Evolutionary conservation across 2,329 filamentous ascomycete species (phyloP).

Genomic region (Onygenales sp.): DNA sequence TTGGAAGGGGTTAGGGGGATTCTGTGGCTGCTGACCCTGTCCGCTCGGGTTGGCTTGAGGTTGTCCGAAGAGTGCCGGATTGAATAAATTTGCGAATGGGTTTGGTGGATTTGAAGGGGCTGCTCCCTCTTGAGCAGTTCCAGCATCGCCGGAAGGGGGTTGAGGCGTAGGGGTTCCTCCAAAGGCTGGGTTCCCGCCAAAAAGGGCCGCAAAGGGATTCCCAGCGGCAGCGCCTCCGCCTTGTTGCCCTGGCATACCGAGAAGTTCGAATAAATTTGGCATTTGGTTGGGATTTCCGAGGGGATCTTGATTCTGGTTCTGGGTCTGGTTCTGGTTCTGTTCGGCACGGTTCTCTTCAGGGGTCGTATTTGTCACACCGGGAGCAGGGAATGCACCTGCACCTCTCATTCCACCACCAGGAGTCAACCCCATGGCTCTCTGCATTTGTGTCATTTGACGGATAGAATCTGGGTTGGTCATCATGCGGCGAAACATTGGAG

Average conservation of each 20-base stretch:
- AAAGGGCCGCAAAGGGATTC: conserved; percentile 56
- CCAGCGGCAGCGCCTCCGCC: conserved; percentile 14
- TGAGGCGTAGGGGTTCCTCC: conserved; percentile 19
- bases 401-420: conserved; percentile 45
- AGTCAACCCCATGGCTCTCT: conserved; percentile 48
- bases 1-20: conserved; percentile 41
- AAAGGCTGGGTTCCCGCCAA: conserved; percentile 31
- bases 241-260: conserved; percentile 18
- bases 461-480: conserved; percentile 85
- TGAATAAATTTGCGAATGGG: conserved; percentile 60
- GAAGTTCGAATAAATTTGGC: conserved; percentile 27
- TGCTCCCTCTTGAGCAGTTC: conserved; percentile 20
- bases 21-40: conserved; percentile 16
- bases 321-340: conserved; percentile 22
- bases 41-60: conserved; percentile 12
- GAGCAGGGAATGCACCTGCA: conserved; percentile 64
- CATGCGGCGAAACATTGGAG: conserved; percentile 82
- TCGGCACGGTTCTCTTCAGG: conserved; percentile 39
- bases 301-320: conserved; percentile 27
- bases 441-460: conserved; percentile 72
- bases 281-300: conserved; percentile 10
- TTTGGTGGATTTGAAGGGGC: conserved; percentile 40
- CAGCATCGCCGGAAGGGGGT: conserved; percentile 22
- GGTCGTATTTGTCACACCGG: conserved; percentile 82
- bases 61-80: conserved; percentile 30